A percentile compares a stretch with the other conserved stretches of the same genome.
Evolutionary conservation across 768 basidiomycete genomes (phyloP).

Genomic region (Lactarius hatsudake): DNA sequence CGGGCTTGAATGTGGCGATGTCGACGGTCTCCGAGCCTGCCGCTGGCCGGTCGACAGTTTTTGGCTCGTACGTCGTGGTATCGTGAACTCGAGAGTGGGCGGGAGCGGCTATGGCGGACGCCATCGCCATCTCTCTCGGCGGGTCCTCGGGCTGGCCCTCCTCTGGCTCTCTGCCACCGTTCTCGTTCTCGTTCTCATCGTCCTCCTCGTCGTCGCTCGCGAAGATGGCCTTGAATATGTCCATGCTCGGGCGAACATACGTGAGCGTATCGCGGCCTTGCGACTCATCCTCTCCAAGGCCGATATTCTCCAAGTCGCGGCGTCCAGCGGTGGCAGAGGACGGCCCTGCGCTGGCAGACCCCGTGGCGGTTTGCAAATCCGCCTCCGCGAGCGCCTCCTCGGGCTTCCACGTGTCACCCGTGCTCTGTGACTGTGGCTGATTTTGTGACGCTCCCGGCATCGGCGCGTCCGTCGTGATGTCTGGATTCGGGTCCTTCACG

Average conservation of each 20-base stretch:
- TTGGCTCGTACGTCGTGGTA: slow-evolving; percentile 21
- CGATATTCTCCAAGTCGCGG: slow-evolving; percentile 75
- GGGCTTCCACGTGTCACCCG: slow-evolving; percentile 20
- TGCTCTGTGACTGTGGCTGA: neutral
- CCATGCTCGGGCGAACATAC: slow-evolving; percentile 83
- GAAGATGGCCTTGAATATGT: slow-evolving; percentile 97
- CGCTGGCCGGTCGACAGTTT: slow-evolving; percentile 6
- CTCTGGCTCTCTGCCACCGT: slow-evolving; percentile 31
- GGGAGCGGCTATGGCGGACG: neutral
- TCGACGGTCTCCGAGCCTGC: slow-evolving; percentile 41
- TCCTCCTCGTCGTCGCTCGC: slow-evolving; percentile 91
- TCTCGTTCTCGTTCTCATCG: slow-evolving; percentile 46
- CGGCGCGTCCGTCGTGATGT: slow-evolving; percentile 37
- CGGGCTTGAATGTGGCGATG: slow-evolving; percentile 79
- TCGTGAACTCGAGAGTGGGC: slow-evolving; percentile 21
- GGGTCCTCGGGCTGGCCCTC: slow-evolving; percentile 12
- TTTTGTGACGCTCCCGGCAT: slow-evolving; percentile 19
- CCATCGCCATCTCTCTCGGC: too few relatives aligned
- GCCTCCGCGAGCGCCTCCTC: slow-evolving; percentile 26
- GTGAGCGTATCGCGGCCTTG: slow-evolving; percentile 88
- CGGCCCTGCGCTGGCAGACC: neutral
- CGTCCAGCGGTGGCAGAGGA: slow-evolving; percentile 9
- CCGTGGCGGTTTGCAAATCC: slow-evolving; percentile 18
- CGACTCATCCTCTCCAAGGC: slow-evolving; percentile 87
- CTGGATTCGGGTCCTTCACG: slow-evolving; percentile 81